Evolutionary conservation across 2,329 filamentous ascomycete genomes (phyloP).

Genomic region (Xenoacremonium recifei): DNA sequence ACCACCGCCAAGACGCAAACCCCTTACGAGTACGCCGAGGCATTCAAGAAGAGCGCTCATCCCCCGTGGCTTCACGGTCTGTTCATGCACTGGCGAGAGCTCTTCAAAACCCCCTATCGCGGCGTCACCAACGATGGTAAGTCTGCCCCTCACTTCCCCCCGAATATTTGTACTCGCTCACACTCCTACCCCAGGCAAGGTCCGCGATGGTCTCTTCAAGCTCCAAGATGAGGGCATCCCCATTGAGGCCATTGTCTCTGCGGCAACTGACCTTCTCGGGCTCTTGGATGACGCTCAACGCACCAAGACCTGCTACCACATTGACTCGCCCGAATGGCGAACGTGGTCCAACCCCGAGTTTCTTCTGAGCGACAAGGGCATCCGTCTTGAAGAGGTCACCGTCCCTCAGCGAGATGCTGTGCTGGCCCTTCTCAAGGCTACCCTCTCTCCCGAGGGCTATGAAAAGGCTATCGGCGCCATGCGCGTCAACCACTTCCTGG

Average conservation of each 20-base stretch:
- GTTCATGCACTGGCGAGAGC: constrained; percentile 56
- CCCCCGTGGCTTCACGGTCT: constrained; percentile 68
- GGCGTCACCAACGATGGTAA: constrained; percentile 68
- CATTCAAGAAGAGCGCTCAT: constrained; percentile 55
- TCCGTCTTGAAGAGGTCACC: constrained; percentile 63
- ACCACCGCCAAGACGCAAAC: constrained; percentile 61
- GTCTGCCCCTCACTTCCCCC: too few species aligned
- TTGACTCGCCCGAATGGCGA: constrained; percentile 71
- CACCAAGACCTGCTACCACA: constrained; percentile 52
- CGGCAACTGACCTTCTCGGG: constrained; percentile 45
- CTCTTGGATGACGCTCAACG: constrained; percentile 49
- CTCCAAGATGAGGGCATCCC: constrained; percentile 64
- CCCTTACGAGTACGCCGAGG: constrained; percentile 59
- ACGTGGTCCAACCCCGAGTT: constrained; percentile 73
- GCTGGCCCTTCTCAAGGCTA: constrained; percentile 53
- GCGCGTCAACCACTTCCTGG: constrained; percentile 74
- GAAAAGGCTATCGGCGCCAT: constrained; percentile 67
- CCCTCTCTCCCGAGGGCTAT: constrained; percentile 69
- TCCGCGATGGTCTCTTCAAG: constrained; percentile 54
- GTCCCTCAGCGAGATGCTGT: constrained; percentile 45
- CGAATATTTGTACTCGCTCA: constrained; percentile 9
- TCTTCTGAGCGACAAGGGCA: constrained; percentile 64
- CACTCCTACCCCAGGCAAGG: constrained; percentile 36
- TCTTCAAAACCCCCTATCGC: constrained; percentile 66
- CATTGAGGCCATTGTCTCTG: constrained; percentile 54